Evolutionary conservation across 345 rosid species (phyloP).

Genomic region (Erodium maritimum): DNA sequence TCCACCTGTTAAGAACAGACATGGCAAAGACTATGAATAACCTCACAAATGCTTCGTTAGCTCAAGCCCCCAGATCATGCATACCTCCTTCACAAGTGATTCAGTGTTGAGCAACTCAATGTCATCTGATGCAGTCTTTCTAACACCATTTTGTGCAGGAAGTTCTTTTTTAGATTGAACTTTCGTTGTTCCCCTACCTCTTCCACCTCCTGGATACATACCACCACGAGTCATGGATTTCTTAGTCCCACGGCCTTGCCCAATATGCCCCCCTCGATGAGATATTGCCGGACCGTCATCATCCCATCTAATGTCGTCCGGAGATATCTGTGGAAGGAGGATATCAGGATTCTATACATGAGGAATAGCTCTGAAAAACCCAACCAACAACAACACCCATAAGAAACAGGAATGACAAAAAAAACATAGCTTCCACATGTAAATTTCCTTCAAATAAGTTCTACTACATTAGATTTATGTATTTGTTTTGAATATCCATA

Average conservation of each 20-base stretch:
- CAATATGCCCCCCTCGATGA: constrained; percentile 78
- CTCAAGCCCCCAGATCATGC: background rate
- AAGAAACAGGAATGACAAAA: background rate
- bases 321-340: constrained; percentile 44
- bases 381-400: background rate
- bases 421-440: background rate
- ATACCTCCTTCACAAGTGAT: constrained; percentile 84
- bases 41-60: background rate
- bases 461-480: too few relatives aligned
- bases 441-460: background rate
- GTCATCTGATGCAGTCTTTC: constrained; percentile 69
- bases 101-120: constrained; percentile 94
- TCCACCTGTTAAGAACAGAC: constrained; percentile 54
- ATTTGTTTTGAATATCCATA: too few relatives aligned
- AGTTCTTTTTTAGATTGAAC: constrained; percentile 44
- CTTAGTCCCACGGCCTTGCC: constrained; percentile 69
- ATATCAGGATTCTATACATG: background rate
- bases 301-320: constrained; percentile 90
- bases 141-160: constrained; percentile 63
- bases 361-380: background rate
- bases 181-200: constrained; percentile 75
- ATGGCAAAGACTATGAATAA: background rate
- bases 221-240: constrained; percentile 71
- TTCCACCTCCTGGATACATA: constrained; percentile 39
- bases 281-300: constrained; percentile 63